Percentiles rank a stretch among this genome's conserved stretches.
phyloP scores from a whole-genome alignment of 768 basidiomycete genomes.

The Mycena metata region DNA sequence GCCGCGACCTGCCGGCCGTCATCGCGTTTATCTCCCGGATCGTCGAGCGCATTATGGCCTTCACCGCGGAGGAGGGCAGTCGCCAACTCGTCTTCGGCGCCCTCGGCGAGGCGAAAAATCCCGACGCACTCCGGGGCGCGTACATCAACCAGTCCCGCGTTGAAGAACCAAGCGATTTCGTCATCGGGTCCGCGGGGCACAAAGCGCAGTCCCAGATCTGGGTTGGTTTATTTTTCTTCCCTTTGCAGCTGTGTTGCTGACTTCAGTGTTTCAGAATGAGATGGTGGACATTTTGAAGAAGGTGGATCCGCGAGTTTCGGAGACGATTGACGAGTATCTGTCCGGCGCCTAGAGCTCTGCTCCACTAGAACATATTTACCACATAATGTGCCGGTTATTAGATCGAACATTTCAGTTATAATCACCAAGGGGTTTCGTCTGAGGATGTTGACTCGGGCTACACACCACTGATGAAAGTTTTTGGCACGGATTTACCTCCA shows the following conservation, averaged over 20 bases:
- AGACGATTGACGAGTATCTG: slow-evolving; percentile 34
- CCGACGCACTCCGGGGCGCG: slow-evolving; percentile 32
- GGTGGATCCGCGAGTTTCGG: slow-evolving; percentile 38
- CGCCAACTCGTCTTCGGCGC: slow-evolving; percentile 38
- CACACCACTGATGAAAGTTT: too few relatives aligned
- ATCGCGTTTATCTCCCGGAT: not conserved
- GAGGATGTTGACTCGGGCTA: too few relatives aligned
- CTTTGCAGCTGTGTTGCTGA: too few relatives aligned
- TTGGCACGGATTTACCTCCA: too few relatives aligned
- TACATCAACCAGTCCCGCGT: slow-evolving; percentile 31
- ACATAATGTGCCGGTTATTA: too few relatives aligned
- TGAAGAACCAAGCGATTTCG: slow-evolving; percentile 40
- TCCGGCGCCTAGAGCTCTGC: too few relatives aligned
- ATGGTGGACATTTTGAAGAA: slow-evolving; percentile 38
- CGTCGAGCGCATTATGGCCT: slow-evolving; percentile 29
- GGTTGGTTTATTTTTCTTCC: not conserved
- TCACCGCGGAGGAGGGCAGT: slow-evolving; percentile 41
- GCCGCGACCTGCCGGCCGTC: slow-evolving; percentile 2
- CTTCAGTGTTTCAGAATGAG: slow-evolving; percentile 32
- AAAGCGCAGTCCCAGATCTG: slow-evolving; percentile 38
- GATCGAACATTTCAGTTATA: too few relatives aligned
- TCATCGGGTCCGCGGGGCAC: slow-evolving; percentile 14
- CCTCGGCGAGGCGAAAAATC: not conserved
- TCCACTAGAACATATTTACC: too few relatives aligned
- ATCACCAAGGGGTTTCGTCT: too few relatives aligned